phyloP scores from a whole-genome alignment of 192 early-diverging fungal genomes.

The Funneliformis mosseae region DNA sequence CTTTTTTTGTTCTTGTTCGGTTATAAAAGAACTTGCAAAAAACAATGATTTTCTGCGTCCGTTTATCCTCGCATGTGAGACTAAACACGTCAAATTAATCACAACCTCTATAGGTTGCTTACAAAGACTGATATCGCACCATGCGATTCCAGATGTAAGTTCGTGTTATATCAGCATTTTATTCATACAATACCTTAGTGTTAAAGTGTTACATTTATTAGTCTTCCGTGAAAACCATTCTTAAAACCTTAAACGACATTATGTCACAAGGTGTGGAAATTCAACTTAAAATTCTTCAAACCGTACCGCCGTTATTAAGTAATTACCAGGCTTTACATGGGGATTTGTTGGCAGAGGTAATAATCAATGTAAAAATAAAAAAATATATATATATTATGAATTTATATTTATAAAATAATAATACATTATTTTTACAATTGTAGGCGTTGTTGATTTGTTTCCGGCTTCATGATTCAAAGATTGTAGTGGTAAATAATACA shows the following conservation, averaged over 20 bases:
- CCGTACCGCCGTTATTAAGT: slow-evolving; percentile 83
- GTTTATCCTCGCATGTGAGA: slow-evolving; percentile 85
- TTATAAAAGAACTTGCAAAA: slow-evolving; percentile 63
- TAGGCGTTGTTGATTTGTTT: slow-evolving; percentile 83
- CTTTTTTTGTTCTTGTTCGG: neutral
- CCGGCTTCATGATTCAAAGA: slow-evolving; percentile 81
- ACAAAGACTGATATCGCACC: slow-evolving; percentile 74
- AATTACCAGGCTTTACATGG: slow-evolving; percentile 81
- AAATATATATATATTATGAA: neutral
- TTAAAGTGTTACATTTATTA: neutral
- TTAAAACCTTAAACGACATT: slow-evolving; percentile 73
- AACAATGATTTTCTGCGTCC: slow-evolving; percentile 81
- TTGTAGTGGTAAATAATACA: slow-evolving; percentile 80
- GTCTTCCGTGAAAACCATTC: slow-evolving; percentile 60
- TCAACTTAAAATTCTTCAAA: slow-evolving; percentile 93
- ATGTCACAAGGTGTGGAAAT: slow-evolving; percentile 74
- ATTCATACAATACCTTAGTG: neutral
- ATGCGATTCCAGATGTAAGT: slow-evolving; percentile 71
- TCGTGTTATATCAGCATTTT: neutral
- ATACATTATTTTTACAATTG: neutral
- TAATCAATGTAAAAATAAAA: neutral
- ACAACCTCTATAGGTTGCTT: slow-evolving; percentile 83
- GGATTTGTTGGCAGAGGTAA: slow-evolving; percentile 77
- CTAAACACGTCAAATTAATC: slow-evolving; percentile 78
- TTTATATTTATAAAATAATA: neutral